A percentile compares a stretch with the other conserved stretches of the same genome.
Evolutionary conservation across 2,329 filamentous ascomycete genomes (phyloP).

Genomic region (Fusarium sterilihyphosum): DNA sequence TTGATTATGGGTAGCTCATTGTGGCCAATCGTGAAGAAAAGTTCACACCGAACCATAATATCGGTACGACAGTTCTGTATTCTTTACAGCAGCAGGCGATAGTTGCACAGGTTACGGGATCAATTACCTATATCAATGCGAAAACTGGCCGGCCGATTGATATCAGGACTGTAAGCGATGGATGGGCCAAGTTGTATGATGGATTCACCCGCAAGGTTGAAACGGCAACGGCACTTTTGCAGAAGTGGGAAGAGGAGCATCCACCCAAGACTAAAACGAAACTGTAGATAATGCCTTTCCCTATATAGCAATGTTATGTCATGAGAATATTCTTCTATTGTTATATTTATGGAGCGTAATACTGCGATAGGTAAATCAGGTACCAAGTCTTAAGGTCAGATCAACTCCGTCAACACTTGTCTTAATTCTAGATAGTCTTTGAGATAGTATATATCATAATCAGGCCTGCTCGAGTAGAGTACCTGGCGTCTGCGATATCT

Average conservation of each 20-base stretch:
- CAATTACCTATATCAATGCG: neutral
- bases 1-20: neutral
- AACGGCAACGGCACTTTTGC: neutral
- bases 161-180: neutral
- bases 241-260: neutral
- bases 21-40: neutral
- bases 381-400: too few species aligned
- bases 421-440: neutral
- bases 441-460: neutral
- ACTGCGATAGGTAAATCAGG: rapidly evolving
- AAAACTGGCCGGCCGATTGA: neutral
- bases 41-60: neutral
- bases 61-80: neutral
- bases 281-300: neutral
- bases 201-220: neutral
- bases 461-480: neutral
- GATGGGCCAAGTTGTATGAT: neutral
- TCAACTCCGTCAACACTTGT: rapidly evolving
- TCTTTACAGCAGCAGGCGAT: neutral
- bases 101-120: neutral
- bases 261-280: neutral
- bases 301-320: rapidly evolving
- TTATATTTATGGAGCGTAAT: neutral
- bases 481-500: neutral
- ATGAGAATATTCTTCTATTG: neutral